Evolutionary conservation across 2,329 filamentous ascomycete species (phyloP).

Genomic region (Xylariaceae sp.): DNA sequence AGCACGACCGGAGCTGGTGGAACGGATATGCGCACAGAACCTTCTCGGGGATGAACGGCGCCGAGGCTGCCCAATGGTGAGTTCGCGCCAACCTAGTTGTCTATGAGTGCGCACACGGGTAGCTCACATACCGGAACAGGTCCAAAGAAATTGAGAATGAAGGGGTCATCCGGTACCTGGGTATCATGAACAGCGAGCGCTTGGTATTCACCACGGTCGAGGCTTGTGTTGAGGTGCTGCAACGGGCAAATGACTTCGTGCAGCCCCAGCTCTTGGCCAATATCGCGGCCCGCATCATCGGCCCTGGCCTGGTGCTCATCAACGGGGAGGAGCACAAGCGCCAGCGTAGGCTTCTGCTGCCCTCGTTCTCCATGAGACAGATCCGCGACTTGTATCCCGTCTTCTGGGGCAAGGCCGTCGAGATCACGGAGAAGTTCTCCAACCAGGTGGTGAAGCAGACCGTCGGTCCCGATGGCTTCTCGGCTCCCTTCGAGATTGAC

Average conservation of each 20-base stretch:
- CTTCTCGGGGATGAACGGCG: slow-evolving; percentile 6
- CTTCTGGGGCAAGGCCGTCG: slow-evolving; percentile 18
- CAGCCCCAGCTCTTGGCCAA: slow-evolving; percentile 10
- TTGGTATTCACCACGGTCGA: slow-evolving; percentile 12
- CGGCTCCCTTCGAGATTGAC: slow-evolving; percentile 8
- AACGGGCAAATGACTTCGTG: slow-evolving; percentile 14
- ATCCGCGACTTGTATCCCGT: slow-evolving; percentile 15
- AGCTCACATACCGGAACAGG: not conserved
- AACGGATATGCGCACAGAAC: slow-evolving; percentile 5
- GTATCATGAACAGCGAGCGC: slow-evolving; percentile 10
- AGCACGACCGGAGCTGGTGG: slow-evolving; percentile 8
- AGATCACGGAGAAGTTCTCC: slow-evolving; percentile 9
- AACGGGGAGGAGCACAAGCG: slow-evolving; percentile 18
- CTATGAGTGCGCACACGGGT: too few species aligned
- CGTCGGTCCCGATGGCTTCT: not conserved
- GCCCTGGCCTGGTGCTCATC: slow-evolving; percentile 12
- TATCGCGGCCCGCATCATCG: slow-evolving; percentile 9
- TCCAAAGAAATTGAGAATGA: slow-evolving; percentile 5
- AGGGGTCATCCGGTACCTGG: slow-evolving; percentile 12
- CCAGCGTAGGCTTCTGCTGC: slow-evolving; percentile 17
- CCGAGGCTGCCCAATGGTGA: slow-evolving; percentile 2
- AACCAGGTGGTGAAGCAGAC: slow-evolving; percentile 2
- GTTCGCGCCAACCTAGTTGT: slow-evolving; percentile 12
- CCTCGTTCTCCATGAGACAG: slow-evolving; percentile 16
- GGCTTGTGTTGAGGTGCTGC: slow-evolving; percentile 6